Evolutionary conservation across 768 basidiomycete genomes (phyloP).

Genomic region (Tylopilus sp.): DNA sequence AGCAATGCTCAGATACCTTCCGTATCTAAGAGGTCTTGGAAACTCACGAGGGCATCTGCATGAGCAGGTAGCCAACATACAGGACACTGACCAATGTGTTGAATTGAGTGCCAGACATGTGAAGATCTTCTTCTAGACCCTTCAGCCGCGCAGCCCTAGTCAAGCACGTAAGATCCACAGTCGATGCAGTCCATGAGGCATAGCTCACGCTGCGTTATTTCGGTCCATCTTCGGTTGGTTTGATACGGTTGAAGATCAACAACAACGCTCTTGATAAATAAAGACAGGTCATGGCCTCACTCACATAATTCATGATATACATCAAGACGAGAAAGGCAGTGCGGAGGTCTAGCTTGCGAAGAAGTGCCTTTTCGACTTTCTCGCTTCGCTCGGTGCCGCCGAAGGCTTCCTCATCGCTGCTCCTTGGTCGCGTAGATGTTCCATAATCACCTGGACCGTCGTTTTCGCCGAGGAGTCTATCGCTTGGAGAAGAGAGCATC

Average conservation of each 20-base stretch:
- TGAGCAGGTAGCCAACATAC: constrained; percentile 67
- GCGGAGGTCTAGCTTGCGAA: constrained; percentile 41
- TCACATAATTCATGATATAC: constrained; percentile 47
- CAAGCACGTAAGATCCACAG: not conserved
- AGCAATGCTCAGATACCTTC: not conserved
- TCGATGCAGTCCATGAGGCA: not conserved
- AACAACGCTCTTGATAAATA: not conserved
- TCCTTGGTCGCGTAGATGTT: constrained; percentile 4
- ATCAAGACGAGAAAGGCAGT: constrained; percentile 43
- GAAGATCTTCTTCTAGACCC: constrained; percentile 65
- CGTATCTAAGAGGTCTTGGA: not conserved
- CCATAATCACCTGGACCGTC: constrained; percentile 1
- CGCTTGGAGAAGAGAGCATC: not conserved
- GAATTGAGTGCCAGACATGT: constrained; percentile 58
- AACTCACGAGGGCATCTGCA: constrained; percentile 70
- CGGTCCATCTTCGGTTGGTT: constrained; percentile 51
- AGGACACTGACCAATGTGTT: constrained; percentile 64
- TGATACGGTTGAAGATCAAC: not conserved
- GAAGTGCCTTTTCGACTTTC: constrained; percentile 38
- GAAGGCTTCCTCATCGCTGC: constrained; percentile 30
- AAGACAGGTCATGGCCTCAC: constrained; percentile 11
- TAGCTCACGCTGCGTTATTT: constrained; percentile 57
- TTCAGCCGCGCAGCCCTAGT: constrained; percentile 64
- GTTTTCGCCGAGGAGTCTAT: not conserved
- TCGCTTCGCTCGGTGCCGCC: constrained; percentile 36